A percentile compares a stretch with the other conserved stretches of the same genome.
Conservation (phyloP, 2,329 filamentous ascomycete species). For the Penicillium sp. region DNA sequence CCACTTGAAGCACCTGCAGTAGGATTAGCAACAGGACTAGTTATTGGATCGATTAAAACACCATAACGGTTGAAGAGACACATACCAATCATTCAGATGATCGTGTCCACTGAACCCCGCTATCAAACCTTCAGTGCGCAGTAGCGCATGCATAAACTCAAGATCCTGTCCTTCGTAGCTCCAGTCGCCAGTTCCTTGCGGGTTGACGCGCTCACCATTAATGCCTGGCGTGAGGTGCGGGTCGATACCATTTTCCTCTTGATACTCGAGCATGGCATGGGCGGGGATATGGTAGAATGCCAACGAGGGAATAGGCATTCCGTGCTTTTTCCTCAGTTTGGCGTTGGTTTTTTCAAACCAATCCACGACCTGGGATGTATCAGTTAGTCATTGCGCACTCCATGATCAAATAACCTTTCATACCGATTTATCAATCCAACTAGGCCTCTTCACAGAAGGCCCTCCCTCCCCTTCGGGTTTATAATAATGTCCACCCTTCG, state of each 20-base stretch:
- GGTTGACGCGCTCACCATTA: constrained; percentile 44
- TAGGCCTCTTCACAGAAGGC: constrained; percentile 32
- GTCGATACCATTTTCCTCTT: constrained; percentile 41
- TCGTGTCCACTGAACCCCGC: constrained; percentile 63
- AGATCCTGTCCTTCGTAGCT: constrained; percentile 45
- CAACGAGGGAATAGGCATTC: constrained; percentile 46
- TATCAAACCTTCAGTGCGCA: constrained; percentile 53
- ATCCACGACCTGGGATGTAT: constrained; percentile 29
- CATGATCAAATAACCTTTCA: no score
- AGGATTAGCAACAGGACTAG: neutral
- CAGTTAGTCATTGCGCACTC: neutral
- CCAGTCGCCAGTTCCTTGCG: constrained; percentile 19
- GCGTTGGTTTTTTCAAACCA: constrained; percentile 45
- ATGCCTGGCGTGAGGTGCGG: constrained; percentile 45
- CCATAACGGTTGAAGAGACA: constrained; percentile 17
- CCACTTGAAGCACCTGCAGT: constrained; percentile 41
- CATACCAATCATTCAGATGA: constrained; percentile 60
- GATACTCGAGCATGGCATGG: constrained; percentile 42
- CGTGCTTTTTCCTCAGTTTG: constrained; percentile 28
- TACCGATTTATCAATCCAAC: constrained; percentile 46
- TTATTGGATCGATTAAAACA: no score
- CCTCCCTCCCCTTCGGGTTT: constrained; percentile 24
- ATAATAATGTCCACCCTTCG: constrained; percentile 55
- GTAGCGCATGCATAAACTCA: constrained; percentile 61
- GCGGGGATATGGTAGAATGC: constrained; percentile 56